phyloP scores from a whole-genome alignment of 2,329 filamentous ascomycete genomes.

The Aureobasidium sp. region DNA sequence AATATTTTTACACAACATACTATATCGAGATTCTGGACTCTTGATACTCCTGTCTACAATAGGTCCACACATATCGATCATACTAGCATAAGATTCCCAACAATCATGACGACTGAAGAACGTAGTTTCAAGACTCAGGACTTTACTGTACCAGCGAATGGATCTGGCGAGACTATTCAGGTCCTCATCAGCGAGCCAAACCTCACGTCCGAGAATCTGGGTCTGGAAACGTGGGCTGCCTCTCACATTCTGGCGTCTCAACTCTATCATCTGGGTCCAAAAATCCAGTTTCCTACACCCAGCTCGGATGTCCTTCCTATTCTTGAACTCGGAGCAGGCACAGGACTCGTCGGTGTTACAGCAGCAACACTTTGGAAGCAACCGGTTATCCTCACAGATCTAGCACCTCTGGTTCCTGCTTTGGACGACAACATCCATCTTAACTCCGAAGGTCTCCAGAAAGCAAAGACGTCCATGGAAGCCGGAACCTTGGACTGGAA shows the following conservation, averaged over 20 bases:
- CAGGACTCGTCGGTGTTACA: constrained; percentile 41
- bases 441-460: constrained; percentile 29
- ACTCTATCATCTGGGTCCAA: constrained; percentile 35
- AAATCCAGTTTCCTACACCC: constrained; percentile 22
- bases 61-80: fast-evolving
- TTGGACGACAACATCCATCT: constrained; percentile 37
- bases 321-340: constrained; percentile 44
- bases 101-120: constrained; percentile 1
- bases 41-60: too few relatives aligned
- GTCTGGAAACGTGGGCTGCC: constrained; percentile 44
- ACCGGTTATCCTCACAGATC: constrained; percentile 38
- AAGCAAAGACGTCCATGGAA: constrained; percentile 22
- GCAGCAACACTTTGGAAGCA: constrained; percentile 36
- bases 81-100: too few relatives aligned
- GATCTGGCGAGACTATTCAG: constrained; percentile 1
- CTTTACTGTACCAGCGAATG: constrained; percentile 12
- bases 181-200: constrained; percentile 24
- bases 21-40: background rate
- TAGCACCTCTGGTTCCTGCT: constrained; percentile 36
- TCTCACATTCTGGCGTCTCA: constrained; percentile 39
- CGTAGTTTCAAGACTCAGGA: constrained; percentile 12
- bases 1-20: background rate
- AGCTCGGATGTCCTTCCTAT: constrained; percentile 27
- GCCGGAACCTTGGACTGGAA: constrained; percentile 45
- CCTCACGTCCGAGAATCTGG: constrained; percentile 38